Percentiles rank a stretch among this genome's conserved stretches.
Conservation (phyloP, 345 rosid genomes). For the Brassica carinata region DNA sequence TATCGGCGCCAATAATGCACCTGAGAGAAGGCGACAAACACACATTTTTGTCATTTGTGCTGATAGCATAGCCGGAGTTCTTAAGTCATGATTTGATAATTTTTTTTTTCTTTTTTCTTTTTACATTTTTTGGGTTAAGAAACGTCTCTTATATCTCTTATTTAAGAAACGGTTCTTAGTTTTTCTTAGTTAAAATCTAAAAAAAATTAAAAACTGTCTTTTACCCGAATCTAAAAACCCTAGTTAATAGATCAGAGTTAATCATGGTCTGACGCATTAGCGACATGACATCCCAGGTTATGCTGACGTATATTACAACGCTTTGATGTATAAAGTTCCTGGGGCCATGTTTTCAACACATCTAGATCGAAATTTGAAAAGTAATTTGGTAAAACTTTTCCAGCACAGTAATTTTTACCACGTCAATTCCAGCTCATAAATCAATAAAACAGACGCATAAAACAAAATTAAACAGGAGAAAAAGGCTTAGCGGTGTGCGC, state of each 20-base stretch:
- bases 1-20: constrained; percentile 17
- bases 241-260: too few relatives aligned
- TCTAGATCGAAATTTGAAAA: constrained; percentile 13
- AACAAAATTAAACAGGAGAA: neutral
- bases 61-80: too few relatives aligned
- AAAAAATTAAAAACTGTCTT: too few relatives aligned
- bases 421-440: constrained; percentile 30
- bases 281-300: neutral
- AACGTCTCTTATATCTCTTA: too few relatives aligned
- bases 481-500: constrained; percentile 22
- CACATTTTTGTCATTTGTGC: neutral
- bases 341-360: neutral
- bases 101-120: too few relatives aligned
- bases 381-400: neutral
- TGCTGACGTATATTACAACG: constrained; percentile 18
- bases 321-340: neutral
- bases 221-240: too few relatives aligned
- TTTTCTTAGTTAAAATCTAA: too few relatives aligned
- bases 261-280: too few relatives aligned
- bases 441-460: neutral
- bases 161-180: too few relatives aligned
- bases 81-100: too few relatives aligned
- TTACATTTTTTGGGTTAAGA: too few relatives aligned
- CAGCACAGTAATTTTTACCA: constrained; percentile 19
- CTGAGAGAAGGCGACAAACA: constrained; percentile 21